These are phyloP conservation scores for Trametes coccinea DNA, from an alignment of 768 basidiomycete species.

Conservation along the genomic window DNA sequence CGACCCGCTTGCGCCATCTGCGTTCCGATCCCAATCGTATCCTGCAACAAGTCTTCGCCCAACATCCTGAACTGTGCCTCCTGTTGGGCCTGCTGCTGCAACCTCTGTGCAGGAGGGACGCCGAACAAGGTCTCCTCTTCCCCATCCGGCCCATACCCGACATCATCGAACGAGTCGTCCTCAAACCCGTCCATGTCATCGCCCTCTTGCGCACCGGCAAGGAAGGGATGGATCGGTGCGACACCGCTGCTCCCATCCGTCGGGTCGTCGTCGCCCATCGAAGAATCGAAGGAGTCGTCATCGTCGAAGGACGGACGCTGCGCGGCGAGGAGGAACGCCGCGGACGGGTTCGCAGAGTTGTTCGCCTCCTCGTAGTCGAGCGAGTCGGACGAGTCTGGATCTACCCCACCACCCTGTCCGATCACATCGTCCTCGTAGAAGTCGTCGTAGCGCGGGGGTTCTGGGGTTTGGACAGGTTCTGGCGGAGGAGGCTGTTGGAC, in stretches of 20 bases:
- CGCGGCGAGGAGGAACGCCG: constrained; percentile 68
- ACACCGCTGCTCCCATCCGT: constrained; percentile 30
- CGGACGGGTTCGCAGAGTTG: constrained; percentile 64
- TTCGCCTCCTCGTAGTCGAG: constrained; percentile 52
- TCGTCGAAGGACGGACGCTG: constrained; percentile 40
- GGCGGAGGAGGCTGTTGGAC: constrained; percentile 2
- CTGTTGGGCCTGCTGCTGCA: constrained; percentile 17
- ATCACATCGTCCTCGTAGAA: constrained; percentile 31
- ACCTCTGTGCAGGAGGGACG: constrained; percentile 47
- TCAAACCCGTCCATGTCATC: constrained; percentile 47
- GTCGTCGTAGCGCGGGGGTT: constrained; percentile 27
- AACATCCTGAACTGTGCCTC: constrained; percentile 50
- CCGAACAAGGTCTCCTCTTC: constrained; percentile 76
- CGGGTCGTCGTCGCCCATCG: constrained; percentile 47
- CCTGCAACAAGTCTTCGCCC: constrained; percentile 63
- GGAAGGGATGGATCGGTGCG: constrained; percentile 62
- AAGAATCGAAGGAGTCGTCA: constrained; percentile 50
- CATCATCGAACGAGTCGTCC: constrained; percentile 53
- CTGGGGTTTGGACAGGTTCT: constrained; percentile 27
- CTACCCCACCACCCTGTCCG: constrained; percentile 28
- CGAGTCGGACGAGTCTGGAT: constrained; percentile 55
- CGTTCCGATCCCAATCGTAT: constrained; percentile 61
- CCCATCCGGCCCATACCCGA: constrained; percentile 33
- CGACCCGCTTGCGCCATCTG: constrained; percentile 50
- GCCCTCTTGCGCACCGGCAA: constrained; percentile 40